Base-by-base conservation (phyloP, 23 red algal genomes). In the Agarophyton chilense region DNA sequence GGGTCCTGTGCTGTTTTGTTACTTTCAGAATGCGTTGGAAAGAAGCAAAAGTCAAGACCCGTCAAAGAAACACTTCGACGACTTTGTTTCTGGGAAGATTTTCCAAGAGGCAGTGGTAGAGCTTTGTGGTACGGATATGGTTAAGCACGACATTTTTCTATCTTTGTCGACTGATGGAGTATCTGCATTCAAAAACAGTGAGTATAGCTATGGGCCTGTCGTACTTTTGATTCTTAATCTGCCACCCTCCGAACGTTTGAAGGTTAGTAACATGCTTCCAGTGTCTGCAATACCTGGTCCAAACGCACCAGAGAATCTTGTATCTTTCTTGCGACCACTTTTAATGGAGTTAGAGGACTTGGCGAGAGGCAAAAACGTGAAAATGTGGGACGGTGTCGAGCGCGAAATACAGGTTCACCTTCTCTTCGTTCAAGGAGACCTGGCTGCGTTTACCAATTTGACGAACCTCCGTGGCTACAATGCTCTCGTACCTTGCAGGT, bases 91-190 rank as follows among this genome's bases (percentile, higher is more conserved):
- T 5, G 73, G 46, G 2, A 6, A 16, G 12, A 2, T 56, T 1
- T 78, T 78, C 17, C 10, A 26, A 10, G 31, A 78, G 14, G 73
- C 51, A 42, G 21, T 26, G 4, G 12, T 5, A 4, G 2, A 52
- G 33, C 73, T 78, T 11, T 4, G 73, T 36, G 73, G 73, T 10
- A 5, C 4, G 0, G 4, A 78, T 2, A 18, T 18, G 17, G 33
- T 78, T 17, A n/a, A 78, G 45, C 1, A 78, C 17, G 46, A 56
- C 45, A 56, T 78, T 9, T 78, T 78, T 25, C 51, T 78, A 4
- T 39, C 32, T 10, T 78, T 78, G 10, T 56, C 51, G 19, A 54
- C 73, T 3, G 73, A 78, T 39, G 73, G 73, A 26, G 73, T 78
- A 17, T 54, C 44, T 3, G 2, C 73, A 35, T 78, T 78, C 31